Evolutionary conservation across 2,329 filamentous ascomycete species (phyloP).

Genomic region (Penicillium verrucosum): DNA sequence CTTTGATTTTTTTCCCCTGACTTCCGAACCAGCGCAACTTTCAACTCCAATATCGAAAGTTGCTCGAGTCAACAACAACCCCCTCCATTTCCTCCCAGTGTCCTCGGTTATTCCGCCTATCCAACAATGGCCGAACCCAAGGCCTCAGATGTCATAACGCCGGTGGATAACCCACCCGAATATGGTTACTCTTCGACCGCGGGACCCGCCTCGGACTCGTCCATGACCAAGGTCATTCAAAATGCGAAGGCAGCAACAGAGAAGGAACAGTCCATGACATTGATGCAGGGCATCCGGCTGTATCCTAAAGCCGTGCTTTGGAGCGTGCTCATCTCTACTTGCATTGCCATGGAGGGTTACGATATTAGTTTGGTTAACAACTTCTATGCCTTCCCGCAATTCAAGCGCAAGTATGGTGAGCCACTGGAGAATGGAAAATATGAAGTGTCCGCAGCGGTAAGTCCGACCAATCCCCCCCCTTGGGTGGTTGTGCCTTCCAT

Average conservation of each 20-base stretch:
- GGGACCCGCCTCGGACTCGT: conserved; percentile 21
- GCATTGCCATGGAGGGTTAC: conserved; percentile 89
- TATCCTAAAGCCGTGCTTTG: conserved; percentile 85
- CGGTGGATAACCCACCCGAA: conserved; percentile 15
- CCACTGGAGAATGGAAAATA: conserved; percentile 33
- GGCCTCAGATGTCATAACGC: conserved; percentile 29
- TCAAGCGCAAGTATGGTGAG: conserved; percentile 43
- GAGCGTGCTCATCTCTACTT: conserved; percentile 83
- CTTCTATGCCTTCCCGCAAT: conserved; percentile 57
- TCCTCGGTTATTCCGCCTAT: neutral
- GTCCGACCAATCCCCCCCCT: conserved; percentile 9
- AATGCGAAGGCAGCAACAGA: conserved; percentile 44
- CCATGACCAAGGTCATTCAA: conserved; percentile 35
- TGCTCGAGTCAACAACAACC: neutral
- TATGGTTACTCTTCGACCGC: conserved; percentile 13
- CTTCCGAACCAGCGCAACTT: conserved; percentile 13
- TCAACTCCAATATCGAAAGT: neutral
- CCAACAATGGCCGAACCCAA: conserved; percentile 31
- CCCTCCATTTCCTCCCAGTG: neutral
- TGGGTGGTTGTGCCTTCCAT: neutral
- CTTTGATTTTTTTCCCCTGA: conserved; percentile 21
- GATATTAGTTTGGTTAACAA: conserved; percentile 79
- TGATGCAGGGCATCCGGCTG: conserved; percentile 71
- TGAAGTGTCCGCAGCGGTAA: conserved; percentile 40
- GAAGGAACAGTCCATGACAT: conserved; percentile 62